These are phyloP conservation scores for Paramecium caudatum DNA, from an alignment of 73 alveolate species.

Conservation along the genomic window DNA sequence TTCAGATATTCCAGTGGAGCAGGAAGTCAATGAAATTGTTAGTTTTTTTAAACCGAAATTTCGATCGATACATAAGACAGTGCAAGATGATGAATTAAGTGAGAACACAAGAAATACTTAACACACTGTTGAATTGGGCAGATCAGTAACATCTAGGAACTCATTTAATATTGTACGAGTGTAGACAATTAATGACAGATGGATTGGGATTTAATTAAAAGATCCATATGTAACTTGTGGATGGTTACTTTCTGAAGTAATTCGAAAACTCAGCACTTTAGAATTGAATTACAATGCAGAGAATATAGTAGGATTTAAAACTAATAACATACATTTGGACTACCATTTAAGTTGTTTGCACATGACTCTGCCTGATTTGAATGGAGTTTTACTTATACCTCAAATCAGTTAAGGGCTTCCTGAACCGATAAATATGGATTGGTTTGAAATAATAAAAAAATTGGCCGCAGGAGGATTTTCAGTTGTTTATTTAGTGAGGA, in stretches of 20 bases:
- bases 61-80: slow-evolving; percentile 28
- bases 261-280: slow-evolving; percentile 5
- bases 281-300: slow-evolving; percentile 14
- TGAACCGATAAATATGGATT: slow-evolving; percentile 10
- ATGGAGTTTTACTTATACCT: slow-evolving; percentile 14
- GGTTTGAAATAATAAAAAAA: slow-evolving; percentile 66
- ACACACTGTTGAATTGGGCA: background rate
- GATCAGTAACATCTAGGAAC: slow-evolving; percentile 23
- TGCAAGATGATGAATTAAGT: background rate
- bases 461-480: slow-evolving; percentile 79
- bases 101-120: background rate
- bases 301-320: slow-evolving; percentile 49
- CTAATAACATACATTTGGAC: slow-evolving; percentile 35
- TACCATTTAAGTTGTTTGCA: slow-evolving; percentile 47
- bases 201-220: slow-evolving; percentile 35
- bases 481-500: slow-evolving; percentile 74
- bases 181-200: background rate
- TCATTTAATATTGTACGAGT: background rate
- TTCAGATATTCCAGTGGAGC: background rate
- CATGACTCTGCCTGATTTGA: background rate
- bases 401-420: background rate
- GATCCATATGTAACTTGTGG: slow-evolving; percentile 64
- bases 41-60: background rate
- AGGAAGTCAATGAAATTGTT: too few relatives aligned
- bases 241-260: slow-evolving; percentile 67